These are phyloP conservation scores for Leccinum obscurum DNA, from an alignment of 768 basidiomycete species.

Conservation along the genomic window DNA sequence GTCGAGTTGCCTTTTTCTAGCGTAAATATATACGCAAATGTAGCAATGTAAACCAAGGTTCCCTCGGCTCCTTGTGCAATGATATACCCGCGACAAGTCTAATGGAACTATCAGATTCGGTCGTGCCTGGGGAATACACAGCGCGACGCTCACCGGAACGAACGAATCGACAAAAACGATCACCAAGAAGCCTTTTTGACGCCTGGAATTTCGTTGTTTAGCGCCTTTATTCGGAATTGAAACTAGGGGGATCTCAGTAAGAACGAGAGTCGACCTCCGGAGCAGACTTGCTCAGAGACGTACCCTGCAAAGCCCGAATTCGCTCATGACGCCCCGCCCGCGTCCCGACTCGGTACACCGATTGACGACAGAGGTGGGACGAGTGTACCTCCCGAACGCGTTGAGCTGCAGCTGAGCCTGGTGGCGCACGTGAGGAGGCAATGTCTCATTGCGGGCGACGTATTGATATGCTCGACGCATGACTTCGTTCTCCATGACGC, in stretches of 20 bases:
- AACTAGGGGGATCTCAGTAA: conserved; percentile 48
- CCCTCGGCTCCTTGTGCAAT: background rate
- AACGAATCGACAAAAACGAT: background rate
- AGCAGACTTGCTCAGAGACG: conserved; percentile 10
- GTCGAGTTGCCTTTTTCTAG: background rate
- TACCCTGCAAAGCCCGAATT: conserved; percentile 86
- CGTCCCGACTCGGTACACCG: conserved; percentile 83
- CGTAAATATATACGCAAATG: conserved; percentile 11
- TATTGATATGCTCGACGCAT: conserved; percentile 88
- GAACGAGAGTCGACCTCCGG: background rate
- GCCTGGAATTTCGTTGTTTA: conserved; percentile 80
- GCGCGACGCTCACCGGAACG: background rate
- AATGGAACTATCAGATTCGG: background rate
- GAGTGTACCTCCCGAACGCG: conserved; percentile 77
- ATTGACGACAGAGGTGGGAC: conserved; percentile 88
- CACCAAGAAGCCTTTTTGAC: conserved; percentile 94
- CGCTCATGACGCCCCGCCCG: conserved; percentile 84
- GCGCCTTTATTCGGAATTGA: conserved; percentile 87
- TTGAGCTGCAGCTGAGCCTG: conserved; percentile 94
- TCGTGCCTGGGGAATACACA: background rate
- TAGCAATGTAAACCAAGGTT: background rate
- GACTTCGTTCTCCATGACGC: conserved; percentile 75
- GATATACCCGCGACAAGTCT: background rate
- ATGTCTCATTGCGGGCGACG: conserved; percentile 87
- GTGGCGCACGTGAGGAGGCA: conserved; percentile 88